Percentiles rank a stretch among this genome's conserved stretches.
Conservation (phyloP, 345 rosid genomes). For the Linum tenue region DNA sequence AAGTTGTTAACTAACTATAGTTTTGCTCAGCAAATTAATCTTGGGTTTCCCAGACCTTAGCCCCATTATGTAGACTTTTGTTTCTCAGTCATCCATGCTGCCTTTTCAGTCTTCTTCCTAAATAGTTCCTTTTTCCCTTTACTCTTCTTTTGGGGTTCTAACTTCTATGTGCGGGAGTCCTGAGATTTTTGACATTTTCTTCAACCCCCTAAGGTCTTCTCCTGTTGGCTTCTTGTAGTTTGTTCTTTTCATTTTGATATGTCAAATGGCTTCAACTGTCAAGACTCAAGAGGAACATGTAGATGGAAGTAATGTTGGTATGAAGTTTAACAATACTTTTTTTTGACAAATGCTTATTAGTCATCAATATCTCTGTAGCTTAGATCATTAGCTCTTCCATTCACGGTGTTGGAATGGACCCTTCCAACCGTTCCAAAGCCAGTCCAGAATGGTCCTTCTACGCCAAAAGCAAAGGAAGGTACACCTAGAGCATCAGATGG, state of each 20-base stretch:
- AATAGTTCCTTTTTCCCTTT: background rate
- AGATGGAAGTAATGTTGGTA: background rate
- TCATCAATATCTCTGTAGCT: conserved; percentile 58
- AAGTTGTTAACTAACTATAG: background rate
- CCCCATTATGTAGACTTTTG: background rate
- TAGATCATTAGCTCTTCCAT: conserved; percentile 99
- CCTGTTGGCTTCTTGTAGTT: background rate
- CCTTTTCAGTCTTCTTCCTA: background rate
- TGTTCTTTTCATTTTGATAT: background rate
- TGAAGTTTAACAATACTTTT: background rate
- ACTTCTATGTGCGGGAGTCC: background rate
- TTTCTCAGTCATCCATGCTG: background rate
- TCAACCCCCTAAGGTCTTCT: background rate
- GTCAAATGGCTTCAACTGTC: background rate
- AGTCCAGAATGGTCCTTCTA: conserved; percentile 46
- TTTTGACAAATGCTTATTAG: conserved; percentile 32
- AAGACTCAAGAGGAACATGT: background rate
- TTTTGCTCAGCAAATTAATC: background rate
- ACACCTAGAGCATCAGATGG: conserved; percentile 38
- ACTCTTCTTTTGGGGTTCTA: background rate
- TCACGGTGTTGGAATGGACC: conserved; percentile 99
- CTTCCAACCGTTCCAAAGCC: conserved; percentile 93
- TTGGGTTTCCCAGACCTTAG: background rate
- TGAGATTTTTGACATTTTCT: background rate
- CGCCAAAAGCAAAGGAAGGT: conserved; percentile 35